A percentile compares a stretch with the other conserved stretches of the same genome.
Evolutionary conservation across 805 yeast species (phyloP).

Genomic region (Candida yuanshanica): DNA sequence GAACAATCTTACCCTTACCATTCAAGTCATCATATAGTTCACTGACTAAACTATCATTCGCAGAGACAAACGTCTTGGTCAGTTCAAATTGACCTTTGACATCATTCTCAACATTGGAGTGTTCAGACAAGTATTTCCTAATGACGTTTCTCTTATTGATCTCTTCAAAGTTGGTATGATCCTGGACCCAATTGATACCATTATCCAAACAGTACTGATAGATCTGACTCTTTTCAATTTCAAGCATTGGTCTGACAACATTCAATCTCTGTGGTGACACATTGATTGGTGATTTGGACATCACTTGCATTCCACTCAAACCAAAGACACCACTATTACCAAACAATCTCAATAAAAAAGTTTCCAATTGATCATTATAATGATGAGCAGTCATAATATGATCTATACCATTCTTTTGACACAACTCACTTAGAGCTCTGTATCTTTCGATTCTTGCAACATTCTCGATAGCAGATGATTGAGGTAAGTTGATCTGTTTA

Average conservation of each 20-base stretch:
- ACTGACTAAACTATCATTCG: slow-evolving; percentile 15
- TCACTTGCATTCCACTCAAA: slow-evolving; percentile 44
- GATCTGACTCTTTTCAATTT: slow-evolving; percentile 38
- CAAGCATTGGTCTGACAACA: slow-evolving; percentile 49
- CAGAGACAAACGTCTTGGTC: slow-evolving; percentile 16
- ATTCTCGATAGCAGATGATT: slow-evolving; percentile 42
- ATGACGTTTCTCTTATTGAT: slow-evolving; percentile 56
- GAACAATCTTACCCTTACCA: neutral
- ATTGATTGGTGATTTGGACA: slow-evolving; percentile 15
- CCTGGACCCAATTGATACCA: slow-evolving; percentile 61
- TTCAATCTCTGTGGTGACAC: slow-evolving; percentile 16
- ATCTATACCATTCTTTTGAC: slow-evolving; percentile 29
- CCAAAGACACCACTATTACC: slow-evolving; percentile 49
- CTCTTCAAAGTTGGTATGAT: slow-evolving; percentile 46
- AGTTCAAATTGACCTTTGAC: slow-evolving; percentile 11
- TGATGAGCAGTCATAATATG: slow-evolving; percentile 63
- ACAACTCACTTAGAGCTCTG: slow-evolving; percentile 34
- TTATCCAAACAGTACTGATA: slow-evolving; percentile 37
- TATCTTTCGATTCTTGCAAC: slow-evolving; percentile 55
- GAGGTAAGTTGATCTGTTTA: slow-evolving; percentile 17
- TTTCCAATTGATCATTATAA: slow-evolving; percentile 67
- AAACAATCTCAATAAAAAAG: slow-evolving; percentile 50
- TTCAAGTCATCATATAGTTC: slow-evolving; percentile 1
- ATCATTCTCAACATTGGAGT: slow-evolving; percentile 10
- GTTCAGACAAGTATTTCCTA: slow-evolving; percentile 29